A percentile compares a stretch with the other conserved stretches of the same genome.
Conservation (phyloP, 2,329 filamentous ascomycete genomes). For the Hymenoscyphus linearis region DNA sequence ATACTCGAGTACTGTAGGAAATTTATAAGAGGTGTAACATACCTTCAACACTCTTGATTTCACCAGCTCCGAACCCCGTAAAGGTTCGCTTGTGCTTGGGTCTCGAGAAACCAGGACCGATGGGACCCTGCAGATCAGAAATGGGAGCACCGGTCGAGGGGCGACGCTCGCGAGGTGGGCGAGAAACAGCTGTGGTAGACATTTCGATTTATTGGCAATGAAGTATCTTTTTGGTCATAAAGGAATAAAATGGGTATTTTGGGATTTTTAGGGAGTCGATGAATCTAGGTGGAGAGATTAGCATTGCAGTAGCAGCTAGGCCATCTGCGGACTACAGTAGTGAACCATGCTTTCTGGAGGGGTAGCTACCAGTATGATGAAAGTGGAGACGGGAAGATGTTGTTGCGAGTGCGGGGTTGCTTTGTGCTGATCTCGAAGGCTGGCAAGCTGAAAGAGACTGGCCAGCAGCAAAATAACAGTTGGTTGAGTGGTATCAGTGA, state of each 20-base stretch:
- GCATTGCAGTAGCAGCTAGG: too few species aligned
- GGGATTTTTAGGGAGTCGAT: neutral
- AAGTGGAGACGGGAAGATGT: neutral
- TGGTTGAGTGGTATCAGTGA: neutral
- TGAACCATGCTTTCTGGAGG: neutral
- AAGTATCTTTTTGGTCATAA: neutral
- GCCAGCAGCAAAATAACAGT: neutral
- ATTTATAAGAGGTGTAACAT: slow-evolving; percentile 32
- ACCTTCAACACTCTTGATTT: slow-evolving; percentile 93
- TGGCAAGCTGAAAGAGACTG: neutral
- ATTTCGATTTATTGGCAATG: slow-evolving; percentile 10
- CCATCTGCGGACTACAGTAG: neutral
- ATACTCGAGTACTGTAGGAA: too few species aligned
- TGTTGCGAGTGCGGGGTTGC: neutral
- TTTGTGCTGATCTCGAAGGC: neutral
- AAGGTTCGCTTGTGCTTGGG: slow-evolving; percentile 98
- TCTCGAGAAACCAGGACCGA: slow-evolving; percentile 79
- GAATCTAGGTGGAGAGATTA: neutral
- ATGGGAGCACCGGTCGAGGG: slow-evolving; percentile 80
- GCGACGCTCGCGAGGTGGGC: slow-evolving; percentile 70
- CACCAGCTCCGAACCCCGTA: slow-evolving; percentile 82
- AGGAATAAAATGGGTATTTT: neutral
- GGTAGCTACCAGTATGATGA: neutral
- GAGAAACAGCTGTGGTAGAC: slow-evolving; percentile 17
- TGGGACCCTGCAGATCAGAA: slow-evolving; percentile 76